Evolutionary conservation across 2,329 filamentous ascomycete species (phyloP).

Genomic region (Colletotrichum chrysophilum): DNA sequence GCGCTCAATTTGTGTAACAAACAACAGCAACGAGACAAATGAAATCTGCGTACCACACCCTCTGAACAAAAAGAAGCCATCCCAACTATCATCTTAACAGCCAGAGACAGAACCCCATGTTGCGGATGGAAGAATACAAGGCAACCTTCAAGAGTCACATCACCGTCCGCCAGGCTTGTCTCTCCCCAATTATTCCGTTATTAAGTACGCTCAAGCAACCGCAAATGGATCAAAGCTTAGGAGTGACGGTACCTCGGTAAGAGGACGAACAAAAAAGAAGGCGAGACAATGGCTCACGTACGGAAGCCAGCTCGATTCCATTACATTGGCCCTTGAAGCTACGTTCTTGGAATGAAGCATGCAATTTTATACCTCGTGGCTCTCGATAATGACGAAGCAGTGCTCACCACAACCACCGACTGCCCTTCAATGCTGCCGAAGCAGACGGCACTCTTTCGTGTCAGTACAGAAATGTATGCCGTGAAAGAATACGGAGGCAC

Average conservation of each 20-base stretch:
- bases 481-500: no score
- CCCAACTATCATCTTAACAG: background rate
- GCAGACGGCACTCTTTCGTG: no score
- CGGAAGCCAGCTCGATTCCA: no score
- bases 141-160: background rate
- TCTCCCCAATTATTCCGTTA: background rate
- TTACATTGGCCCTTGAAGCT: background rate
- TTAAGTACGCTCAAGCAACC: background rate
- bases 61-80: background rate
- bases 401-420: accelerated
- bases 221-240: background rate
- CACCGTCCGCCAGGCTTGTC: background rate
- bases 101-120: background rate
- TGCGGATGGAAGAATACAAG: no score
- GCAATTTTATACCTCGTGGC: background rate
- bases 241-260: accelerated
- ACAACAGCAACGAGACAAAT: background rate
- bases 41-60: no score
- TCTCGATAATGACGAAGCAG: background rate
- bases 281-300: background rate
- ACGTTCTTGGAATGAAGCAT: accelerated
- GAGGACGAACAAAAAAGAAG: background rate
- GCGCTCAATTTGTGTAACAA: background rate
- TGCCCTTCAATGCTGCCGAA: no score
- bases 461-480: no score